Evolutionary conservation across 768 basidiomycete genomes (phyloP), one percentile per base, ranked within the genome.

Genomic region (Trametes sanguinea): DNA sequence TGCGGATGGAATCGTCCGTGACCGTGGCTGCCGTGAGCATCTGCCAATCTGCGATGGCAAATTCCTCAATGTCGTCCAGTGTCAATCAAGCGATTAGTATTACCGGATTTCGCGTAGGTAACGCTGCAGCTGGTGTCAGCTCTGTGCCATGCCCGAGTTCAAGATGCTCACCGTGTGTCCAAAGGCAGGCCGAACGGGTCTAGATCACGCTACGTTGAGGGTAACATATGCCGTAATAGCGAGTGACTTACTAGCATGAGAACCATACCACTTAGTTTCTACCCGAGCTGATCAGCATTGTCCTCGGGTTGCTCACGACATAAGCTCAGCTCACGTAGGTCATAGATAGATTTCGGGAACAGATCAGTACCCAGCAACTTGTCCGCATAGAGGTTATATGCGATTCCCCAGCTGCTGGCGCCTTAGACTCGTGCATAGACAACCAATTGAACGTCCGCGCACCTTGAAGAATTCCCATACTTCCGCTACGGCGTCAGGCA

Each of bases 381-480:
- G 66, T 81, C 80, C 6, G 74, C 76, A 56, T 68, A 79, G 35
- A 80, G 65, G 63, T 81, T 80, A 69, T 80, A 81, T 50, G 71
- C 58, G 29, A 77, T 60, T 4, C 69, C 71, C 71, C 72, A 76
- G 16, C 70, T 71, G 17, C 2, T 6, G 50, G 4, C 6, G 29
- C 10, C 3, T 60, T 16, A 59, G 60, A 33, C 2, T 22, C 22
- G 22, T 22, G 22, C 22, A 22, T 22, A 22, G 22, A 22, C 22
- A 22, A 22, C 22, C 22, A 22, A 22, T 22, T 22, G 22, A 22
- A 22, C 22, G 22, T 22, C 22, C 22, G 22, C 63, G 46, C 52
- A 81, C 81, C 80, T 83, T 55, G 71, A 69, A 54, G 79, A 76
- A 65, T 86, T 77, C 6, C 82, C 81, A 62, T 88, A 88, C 77